Conservation (phyloP, 2,329 filamentous ascomycete species). For the Talaromyces sp. region DNA sequence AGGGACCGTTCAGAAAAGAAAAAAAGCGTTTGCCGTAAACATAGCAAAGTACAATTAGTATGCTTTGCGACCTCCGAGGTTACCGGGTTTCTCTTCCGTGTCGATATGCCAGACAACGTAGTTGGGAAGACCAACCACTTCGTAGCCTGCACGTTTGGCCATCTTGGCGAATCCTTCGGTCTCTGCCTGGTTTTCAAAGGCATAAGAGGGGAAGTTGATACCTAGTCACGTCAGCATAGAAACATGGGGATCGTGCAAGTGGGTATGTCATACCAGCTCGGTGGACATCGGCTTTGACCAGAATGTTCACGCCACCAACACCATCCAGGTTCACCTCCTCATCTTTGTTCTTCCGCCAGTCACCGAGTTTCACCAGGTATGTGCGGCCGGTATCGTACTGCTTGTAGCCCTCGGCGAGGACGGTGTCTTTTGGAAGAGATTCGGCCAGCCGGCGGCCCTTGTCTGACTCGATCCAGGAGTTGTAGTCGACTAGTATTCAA, state of each 20-base stretch:
- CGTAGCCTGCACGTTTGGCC: conserved; percentile 92
- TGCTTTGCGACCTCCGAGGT: conserved; percentile 44
- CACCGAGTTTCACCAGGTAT: conserved; percentile 86
- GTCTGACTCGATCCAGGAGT: conserved; percentile 95
- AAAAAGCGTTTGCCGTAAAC: not conserved
- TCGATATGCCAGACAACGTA: conserved; percentile 99
- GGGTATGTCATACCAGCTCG: conserved; percentile 64
- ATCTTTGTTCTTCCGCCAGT: conserved; percentile 88
- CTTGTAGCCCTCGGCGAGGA: conserved; percentile 93
- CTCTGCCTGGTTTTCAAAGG: conserved; percentile 98
- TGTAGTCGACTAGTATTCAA: conserved; percentile 74
- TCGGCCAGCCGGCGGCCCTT: conserved; percentile 71
- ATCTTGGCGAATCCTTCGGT: conserved; percentile 99
- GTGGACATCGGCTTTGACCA: conserved; percentile 97
- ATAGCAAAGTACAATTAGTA: conserved; percentile 21
- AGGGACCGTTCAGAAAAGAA: not conserved
- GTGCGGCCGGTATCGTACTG: conserved; percentile 85
- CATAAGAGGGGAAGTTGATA: conserved; percentile 94
- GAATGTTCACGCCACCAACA: conserved; percentile 92
- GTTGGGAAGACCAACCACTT: conserved; percentile 88
- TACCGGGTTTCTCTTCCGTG: conserved; percentile 89
- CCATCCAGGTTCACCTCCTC: conserved; percentile 89
- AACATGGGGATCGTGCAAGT: not conserved
- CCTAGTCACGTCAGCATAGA: conserved; percentile 48
- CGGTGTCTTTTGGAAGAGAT: conserved; percentile 68